phyloP scores from a whole-genome alignment of 768 basidiomycete species.

The Boletus vinaceobasis region DNA sequence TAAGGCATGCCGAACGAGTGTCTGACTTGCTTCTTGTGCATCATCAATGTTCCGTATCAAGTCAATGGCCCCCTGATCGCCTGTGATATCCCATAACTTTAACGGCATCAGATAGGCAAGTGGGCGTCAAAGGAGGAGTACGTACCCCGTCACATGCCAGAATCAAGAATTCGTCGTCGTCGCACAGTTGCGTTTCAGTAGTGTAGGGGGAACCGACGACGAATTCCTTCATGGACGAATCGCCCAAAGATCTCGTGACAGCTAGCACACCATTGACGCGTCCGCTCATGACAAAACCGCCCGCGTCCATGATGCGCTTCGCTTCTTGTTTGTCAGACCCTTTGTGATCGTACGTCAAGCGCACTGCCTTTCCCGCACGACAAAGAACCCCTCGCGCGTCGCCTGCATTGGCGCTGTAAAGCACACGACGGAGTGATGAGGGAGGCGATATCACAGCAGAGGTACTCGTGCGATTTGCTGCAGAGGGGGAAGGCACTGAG shows the following conservation, averaged over 20 bases:
- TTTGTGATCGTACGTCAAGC: constrained; percentile 98
- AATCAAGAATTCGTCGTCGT: constrained; percentile 91
- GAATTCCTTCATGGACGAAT: constrained; percentile 99
- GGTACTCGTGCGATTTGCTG: constrained; percentile 31
- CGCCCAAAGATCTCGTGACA: constrained; percentile 93
- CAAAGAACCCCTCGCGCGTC: constrained; percentile 94
- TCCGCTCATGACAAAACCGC: constrained; percentile 98
- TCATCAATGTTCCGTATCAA: constrained; percentile 69
- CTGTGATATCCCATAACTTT: constrained; percentile 95
- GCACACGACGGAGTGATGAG: constrained; percentile 58
- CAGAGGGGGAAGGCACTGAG: constrained; percentile 3
- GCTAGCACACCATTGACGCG: constrained; percentile 97
- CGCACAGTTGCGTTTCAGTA: constrained; percentile 90
- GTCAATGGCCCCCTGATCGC: constrained; percentile 88
- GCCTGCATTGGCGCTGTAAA: constrained; percentile 96
- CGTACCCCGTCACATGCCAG: constrained; percentile 97
- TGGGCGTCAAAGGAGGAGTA: constrained; percentile 12
- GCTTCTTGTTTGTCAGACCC: constrained; percentile 96
- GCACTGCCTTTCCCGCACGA: constrained; percentile 83
- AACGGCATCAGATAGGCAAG: constrained; percentile 6
- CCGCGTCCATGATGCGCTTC: constrained; percentile 95
- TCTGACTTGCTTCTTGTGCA: constrained; percentile 77
- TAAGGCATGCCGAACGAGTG: constrained; percentile 81
- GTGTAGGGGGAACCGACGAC: constrained; percentile 98
- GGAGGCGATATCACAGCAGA: constrained; percentile 43